Percentiles rank a stretch among this genome's conserved stretches.
phyloP scores from a whole-genome alignment of 768 basidiomycete genomes.

The Omphalotus guepiniiformis region DNA sequence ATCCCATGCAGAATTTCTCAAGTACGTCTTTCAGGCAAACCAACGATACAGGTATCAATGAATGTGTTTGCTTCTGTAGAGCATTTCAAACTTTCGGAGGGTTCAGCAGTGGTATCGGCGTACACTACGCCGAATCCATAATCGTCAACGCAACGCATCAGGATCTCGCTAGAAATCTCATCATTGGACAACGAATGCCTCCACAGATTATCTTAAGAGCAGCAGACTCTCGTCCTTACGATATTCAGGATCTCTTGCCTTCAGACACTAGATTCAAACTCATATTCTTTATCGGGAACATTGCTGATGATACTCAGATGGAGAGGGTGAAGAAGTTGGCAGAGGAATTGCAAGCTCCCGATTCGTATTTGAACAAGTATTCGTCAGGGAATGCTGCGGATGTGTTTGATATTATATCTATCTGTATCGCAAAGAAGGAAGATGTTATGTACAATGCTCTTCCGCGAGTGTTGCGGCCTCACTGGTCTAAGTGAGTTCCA shows the following conservation, averaged over 20 bases:
- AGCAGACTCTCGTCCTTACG: conserved; percentile 44
- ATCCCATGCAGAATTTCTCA: conserved; percentile 48
- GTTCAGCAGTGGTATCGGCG: conserved; percentile 52
- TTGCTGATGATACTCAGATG: conserved; percentile 24
- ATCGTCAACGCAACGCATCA: conserved; percentile 38
- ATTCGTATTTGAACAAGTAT: conserved; percentile 25
- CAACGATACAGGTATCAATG: not conserved
- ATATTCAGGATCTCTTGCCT: conserved; percentile 51
- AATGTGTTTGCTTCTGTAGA: conserved; percentile 20
- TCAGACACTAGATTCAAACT: conserved; percentile 53
- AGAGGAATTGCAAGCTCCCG: conserved; percentile 22
- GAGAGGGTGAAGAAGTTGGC: conserved; percentile 28
- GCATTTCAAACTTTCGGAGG: conserved; percentile 50
- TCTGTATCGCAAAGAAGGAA: conserved; percentile 34
- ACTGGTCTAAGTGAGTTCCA: conserved; percentile 55
- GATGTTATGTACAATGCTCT: conserved; percentile 41
- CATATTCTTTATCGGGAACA: conserved; percentile 49
- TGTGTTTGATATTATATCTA: conserved; percentile 40
- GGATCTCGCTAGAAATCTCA: conserved; percentile 33
- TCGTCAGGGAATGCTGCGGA: conserved; percentile 25
- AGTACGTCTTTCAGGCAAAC: conserved; percentile 23
- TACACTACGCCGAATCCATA: conserved; percentile 45
- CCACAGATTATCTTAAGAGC: conserved; percentile 47
- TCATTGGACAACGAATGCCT: conserved; percentile 49
- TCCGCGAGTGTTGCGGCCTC: conserved; percentile 42